Evolutionary conservation across 805 yeast species (phyloP), one percentile per base, ranked within the genome.

Genomic region (Zygoascus biomembranicola): DNA sequence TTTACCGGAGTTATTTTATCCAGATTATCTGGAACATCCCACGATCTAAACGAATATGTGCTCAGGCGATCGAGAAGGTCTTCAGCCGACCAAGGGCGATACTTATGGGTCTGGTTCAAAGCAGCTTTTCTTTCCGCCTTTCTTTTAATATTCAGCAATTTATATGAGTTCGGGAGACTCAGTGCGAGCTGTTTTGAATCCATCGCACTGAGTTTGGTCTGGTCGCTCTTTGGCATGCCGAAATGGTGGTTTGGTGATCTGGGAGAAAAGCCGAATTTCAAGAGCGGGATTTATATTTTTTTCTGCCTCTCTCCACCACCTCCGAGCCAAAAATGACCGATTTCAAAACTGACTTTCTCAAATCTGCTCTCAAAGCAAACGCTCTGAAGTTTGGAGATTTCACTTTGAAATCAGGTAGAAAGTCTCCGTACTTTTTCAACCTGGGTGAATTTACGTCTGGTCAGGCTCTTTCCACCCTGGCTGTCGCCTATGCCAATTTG

Each of bases 381-480:
- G 96, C 97, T 14, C 77, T 92, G 62, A 81, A 84, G 66, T 94
- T 92, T 67, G 98, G 98, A 51, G 69, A 77, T 50, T 92, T 88
- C 78, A 89, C 95, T 13, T 78, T 92, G 68, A 92, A 92, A 70
- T 85, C 95, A 1, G 98, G 98, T 23, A 81, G 99, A 63, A 72
- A 74, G 55, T 90, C 97, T n/a, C 99, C 99, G 50, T 92, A 94
- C 70, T 92, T 94, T 66, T 90, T 92, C 80, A 90, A 90, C 72
- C 72, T 89, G 71, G 98, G 97, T n/a, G 77, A 84, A 53, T 89
- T 92, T 79, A 79, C 79, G 70, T 81, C 89, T 8, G 97, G 96
- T 41, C 79, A 78, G 59, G 77, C 85, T 55, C 75, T 92, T 56
- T 80, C 88, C n/a, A 80, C 82, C 43, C 75, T 92, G 61, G 97